A percentile compares a stretch with the other conserved stretches of the same genome.
Conservation (phyloP, 225 moss, liverwort and hornwort species). For the Sphagnum tenellum region DNA sequence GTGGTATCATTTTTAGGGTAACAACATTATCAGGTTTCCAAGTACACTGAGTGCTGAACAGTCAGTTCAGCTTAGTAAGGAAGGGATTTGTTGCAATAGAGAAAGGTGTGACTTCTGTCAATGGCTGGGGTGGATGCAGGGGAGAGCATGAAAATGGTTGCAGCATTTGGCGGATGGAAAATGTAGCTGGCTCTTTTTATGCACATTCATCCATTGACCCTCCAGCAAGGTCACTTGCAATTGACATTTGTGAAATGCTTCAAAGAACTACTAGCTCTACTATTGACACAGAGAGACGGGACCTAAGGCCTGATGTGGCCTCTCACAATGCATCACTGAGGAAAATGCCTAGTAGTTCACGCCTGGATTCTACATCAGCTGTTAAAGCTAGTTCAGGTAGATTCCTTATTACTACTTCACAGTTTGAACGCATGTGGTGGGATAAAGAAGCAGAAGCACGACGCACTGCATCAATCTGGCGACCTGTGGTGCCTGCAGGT, state of each 20-base stretch:
- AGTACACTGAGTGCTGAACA: too few species aligned
- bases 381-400: slow-evolving; percentile 46
- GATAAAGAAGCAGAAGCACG: slow-evolving; percentile 84
- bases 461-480: slow-evolving; percentile 81
- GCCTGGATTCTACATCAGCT: slow-evolving; percentile 45
- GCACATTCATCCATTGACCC: slow-evolving; percentile 60
- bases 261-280: slow-evolving; percentile 30
- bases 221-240: slow-evolving; percentile 37
- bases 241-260: slow-evolving; percentile 75
- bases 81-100: background rate
- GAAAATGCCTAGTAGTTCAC: slow-evolving; percentile 48
- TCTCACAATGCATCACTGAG: slow-evolving; percentile 28
- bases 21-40: too few species aligned
- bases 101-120: background rate
- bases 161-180: slow-evolving; percentile 96
- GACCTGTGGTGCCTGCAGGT: slow-evolving; percentile 73
- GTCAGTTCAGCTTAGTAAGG: too few species aligned
- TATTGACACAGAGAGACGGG: slow-evolving; percentile 45
- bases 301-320: slow-evolving; percentile 13
- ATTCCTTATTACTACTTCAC: slow-evolving; percentile 71
- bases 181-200: slow-evolving; percentile 81
- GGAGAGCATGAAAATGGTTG: slow-evolving; percentile 54
- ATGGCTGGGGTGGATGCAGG: slow-evolving; percentile 15
- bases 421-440: slow-evolving; percentile 97
- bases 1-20: too few species aligned